Base-by-base conservation (phyloP, 257 asterid species). In the Solanum appendiculatum region DNA sequence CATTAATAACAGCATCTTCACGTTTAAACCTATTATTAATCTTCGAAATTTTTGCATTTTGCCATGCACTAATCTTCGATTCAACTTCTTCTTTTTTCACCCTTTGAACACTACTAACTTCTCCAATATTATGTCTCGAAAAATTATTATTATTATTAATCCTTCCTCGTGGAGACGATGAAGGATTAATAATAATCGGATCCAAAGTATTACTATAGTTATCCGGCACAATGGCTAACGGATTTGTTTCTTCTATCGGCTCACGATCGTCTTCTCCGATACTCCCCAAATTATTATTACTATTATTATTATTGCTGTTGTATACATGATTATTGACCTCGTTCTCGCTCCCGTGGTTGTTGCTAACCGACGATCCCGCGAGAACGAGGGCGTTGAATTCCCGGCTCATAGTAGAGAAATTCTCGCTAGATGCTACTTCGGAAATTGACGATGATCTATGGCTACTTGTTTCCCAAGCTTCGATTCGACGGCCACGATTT, bases 61-160 rank as follows among this genome's bases (percentile, higher is more conserved):
- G 93, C 99, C 99, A 97, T 25, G 99, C 99, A 42, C 11, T 84
- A 5, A 97, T 97, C 98, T 95, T 97, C 46, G 98, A n/a, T 5
- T 93, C 96, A 77, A 94, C 96, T 89, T 97, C 99, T 89, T 94
- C 99, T 60, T 89, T 95, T 94, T 95, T 97, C 92, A 95, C 99
- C 5, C 92, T 88, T 40, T 91, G 94, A 77, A 95, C 91, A 33
- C 78, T 70, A 15, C 20, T 89, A 34, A 92, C 77, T 36, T 90
- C 93, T 0, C 87, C 88, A 77, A 13, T 54, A 37, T 23, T 54
- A 37, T 12, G 31, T 9, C 51, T 29, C 18, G 21, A 13, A 77
- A 27, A 0, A 74, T 40, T 11, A 23, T 39, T 66, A 68, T 6
- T 31, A 69, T 29, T 84, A 46, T 60, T 60, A 84, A 6, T 89